A percentile compares a stretch with the other conserved stretches of the same genome.
Evolutionary conservation across 177 flowering plant species (phyloP).

Genomic region (Vitis hybrid): DNA sequence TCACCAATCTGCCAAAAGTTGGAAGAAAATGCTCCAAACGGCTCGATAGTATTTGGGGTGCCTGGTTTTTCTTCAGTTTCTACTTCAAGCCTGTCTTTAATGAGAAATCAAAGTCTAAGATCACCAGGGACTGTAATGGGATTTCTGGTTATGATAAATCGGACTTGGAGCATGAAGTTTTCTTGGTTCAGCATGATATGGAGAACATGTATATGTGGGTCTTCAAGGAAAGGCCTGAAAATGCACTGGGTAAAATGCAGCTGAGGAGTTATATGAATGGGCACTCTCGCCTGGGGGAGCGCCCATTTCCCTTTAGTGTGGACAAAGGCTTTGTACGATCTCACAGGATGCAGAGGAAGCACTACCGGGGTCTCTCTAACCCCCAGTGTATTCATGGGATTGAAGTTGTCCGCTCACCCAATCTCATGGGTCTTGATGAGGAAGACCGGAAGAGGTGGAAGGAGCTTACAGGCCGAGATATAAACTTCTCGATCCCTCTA

Average conservation of each 20-base stretch:
- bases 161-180: constrained; percentile 29
- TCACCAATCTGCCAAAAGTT: constrained; percentile 19
- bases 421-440: constrained; percentile 29
- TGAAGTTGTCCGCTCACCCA: constrained; percentile 32
- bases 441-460: constrained; percentile 37
- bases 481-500: constrained; percentile 28
- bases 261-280: constrained; percentile 41
- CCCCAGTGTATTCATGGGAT: constrained; percentile 42
- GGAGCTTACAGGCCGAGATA: constrained; percentile 35
- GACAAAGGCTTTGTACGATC: constrained; percentile 39
- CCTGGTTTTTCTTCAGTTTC: constrained; percentile 39
- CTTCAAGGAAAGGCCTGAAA: constrained; percentile 38
- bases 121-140: constrained; percentile 26
- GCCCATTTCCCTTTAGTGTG: constrained; percentile 35
- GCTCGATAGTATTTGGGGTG: constrained; percentile 36
- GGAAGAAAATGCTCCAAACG: constrained; percentile 28
- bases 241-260: constrained; percentile 42
- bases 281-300: constrained; percentile 34
- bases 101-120: constrained; percentile 32
- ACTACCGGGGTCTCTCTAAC: constrained; percentile 36
- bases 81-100: constrained; percentile 34
- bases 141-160: constrained; percentile 35
- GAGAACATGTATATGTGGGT: constrained; percentile 45
- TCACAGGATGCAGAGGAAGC: constrained; percentile 42
- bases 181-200: constrained; percentile 41